Percentiles rank a stretch among this genome's conserved stretches.
Conservation (phyloP, 1,284 basidiomycete genomes). For the Ceratobasidium sp. region DNA sequence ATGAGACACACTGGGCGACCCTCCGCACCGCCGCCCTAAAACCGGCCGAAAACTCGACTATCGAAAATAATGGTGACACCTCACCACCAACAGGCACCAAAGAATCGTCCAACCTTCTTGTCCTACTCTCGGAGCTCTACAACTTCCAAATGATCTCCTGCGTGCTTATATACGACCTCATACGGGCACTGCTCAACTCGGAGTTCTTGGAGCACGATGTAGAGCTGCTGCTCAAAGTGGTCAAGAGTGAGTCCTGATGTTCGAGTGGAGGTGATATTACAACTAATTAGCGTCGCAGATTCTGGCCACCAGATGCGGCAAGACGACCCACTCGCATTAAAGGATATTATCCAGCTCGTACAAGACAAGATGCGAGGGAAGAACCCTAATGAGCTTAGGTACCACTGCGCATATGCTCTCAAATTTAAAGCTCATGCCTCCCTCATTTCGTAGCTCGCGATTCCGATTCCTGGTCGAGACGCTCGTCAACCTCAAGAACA, state of each 20-base stretch:
- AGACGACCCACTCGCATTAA: conserved; percentile 63
- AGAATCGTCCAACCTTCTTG: conserved; percentile 88
- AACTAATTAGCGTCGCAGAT: conserved; percentile 59
- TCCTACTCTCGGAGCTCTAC: conserved; percentile 91
- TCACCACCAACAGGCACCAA: conserved; percentile 67
- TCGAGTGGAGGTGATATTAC: neutral
- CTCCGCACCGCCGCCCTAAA: conserved; percentile 45
- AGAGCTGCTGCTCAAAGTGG: conserved; percentile 87
- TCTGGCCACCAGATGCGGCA: conserved; percentile 88
- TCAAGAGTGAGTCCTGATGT: conserved; percentile 71
- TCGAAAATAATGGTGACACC: conserved; percentile 50
- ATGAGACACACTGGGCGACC: conserved; percentile 67
- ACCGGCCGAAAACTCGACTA: conserved; percentile 27
- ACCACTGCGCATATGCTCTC: conserved; percentile 45
- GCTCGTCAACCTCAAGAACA: conserved; percentile 88
- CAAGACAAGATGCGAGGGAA: conserved; percentile 74
- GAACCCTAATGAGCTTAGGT: conserved; percentile 69
- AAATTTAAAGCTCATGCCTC: neutral
- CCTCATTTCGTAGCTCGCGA: conserved; percentile 67
- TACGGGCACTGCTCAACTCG: conserved; percentile 78
- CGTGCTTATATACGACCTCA: conserved; percentile 88
- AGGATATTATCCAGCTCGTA: conserved; percentile 67
- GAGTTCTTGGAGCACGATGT: conserved; percentile 81
- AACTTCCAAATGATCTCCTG: conserved; percentile 95
- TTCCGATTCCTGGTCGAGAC: conserved; percentile 95